Evolutionary conservation across 2,329 filamentous ascomycete species (phyloP).

Genomic region (Tolypocladium nubicola): DNA sequence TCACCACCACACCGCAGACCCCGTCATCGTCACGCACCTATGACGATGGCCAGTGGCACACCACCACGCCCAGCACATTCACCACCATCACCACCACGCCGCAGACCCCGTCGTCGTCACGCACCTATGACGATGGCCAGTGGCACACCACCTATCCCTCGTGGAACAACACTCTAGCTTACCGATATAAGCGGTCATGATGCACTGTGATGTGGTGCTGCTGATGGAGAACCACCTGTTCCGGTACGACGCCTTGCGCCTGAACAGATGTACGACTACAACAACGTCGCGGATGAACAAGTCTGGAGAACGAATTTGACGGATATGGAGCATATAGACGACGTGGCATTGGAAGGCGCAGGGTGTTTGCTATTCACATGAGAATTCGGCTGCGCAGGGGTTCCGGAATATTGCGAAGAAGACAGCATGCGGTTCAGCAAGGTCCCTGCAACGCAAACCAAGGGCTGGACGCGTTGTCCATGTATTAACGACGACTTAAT

Average conservation of each 20-base stretch:
- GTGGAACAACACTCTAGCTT: slow-evolving; percentile 27
- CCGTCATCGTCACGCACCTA: slow-evolving; percentile 13
- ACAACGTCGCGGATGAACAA: not conserved
- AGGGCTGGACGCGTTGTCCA: slow-evolving; percentile 7
- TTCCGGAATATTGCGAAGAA: not conserved
- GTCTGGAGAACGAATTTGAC: not conserved
- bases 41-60: slow-evolving; percentile 35
- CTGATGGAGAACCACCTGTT: not conserved
- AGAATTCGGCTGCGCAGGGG: not conserved
- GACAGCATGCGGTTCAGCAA: not conserved
- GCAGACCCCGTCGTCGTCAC: slow-evolving; percentile 6
- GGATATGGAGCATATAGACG: not conserved
- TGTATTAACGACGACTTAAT: not conserved
- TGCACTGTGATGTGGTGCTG: not conserved
- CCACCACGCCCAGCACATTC: slow-evolving; percentile 12
- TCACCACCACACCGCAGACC: slow-evolving; percentile 3
- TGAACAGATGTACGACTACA: not conserved
- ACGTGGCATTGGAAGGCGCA: not conserved
- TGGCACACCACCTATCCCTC: slow-evolving; percentile 36
- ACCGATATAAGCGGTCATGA: not conserved
- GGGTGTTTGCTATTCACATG: too few relatives aligned
- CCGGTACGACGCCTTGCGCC: too few relatives aligned
- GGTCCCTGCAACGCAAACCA: slow-evolving; percentile 7
- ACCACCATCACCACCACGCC: slow-evolving; percentile 2
- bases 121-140: slow-evolving; percentile 28